A percentile compares a stretch with the other conserved stretches of the same genome.
phyloP scores from a whole-genome alignment of 768 basidiomycete species.

The Psilocybe subaeruginosa region DNA sequence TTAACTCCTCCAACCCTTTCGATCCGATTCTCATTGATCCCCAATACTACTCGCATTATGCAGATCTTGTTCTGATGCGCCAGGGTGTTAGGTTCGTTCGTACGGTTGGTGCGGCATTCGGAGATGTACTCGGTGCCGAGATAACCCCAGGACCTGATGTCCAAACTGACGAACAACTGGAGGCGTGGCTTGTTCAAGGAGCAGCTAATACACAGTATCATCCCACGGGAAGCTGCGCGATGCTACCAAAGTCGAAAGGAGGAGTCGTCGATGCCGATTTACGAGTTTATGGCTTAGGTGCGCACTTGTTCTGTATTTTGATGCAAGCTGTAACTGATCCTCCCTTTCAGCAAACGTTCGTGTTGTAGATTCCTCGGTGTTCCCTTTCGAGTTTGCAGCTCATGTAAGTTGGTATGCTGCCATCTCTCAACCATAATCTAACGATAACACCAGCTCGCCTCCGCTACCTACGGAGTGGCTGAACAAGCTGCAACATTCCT shows the following conservation, averaged over 20 bases:
- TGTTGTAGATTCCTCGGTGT: slow-evolving; percentile 60
- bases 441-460: slow-evolving; percentile 22
- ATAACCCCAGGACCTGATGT: slow-evolving; percentile 36
- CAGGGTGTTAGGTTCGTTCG: slow-evolving; percentile 69
- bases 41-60: slow-evolving; percentile 59
- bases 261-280: slow-evolving; percentile 36
- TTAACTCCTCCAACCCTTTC: slow-evolving; percentile 63
- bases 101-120: slow-evolving; percentile 56
- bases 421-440: neutral
- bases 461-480: slow-evolving; percentile 30
- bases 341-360: slow-evolving; percentile 45
- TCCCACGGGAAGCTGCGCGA: slow-evolving; percentile 39
- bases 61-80: slow-evolving; percentile 52
- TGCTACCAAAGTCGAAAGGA: slow-evolving; percentile 31
- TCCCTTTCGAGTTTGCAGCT: slow-evolving; percentile 45
- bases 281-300: slow-evolving; percentile 32
- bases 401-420: slow-evolving; percentile 23
- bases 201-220: slow-evolving; percentile 59
- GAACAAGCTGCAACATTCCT: slow-evolving; percentile 30
- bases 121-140: slow-evolving; percentile 33
- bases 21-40: slow-evolving; percentile 67
- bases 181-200: slow-evolving; percentile 47
- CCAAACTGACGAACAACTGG: slow-evolving; percentile 56
- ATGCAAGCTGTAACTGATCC: neutral
- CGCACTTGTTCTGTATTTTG: neutral